Evolutionary conservation across 2,329 filamentous ascomycete genomes (phyloP).

Genomic region (Alternaria triticina): DNA sequence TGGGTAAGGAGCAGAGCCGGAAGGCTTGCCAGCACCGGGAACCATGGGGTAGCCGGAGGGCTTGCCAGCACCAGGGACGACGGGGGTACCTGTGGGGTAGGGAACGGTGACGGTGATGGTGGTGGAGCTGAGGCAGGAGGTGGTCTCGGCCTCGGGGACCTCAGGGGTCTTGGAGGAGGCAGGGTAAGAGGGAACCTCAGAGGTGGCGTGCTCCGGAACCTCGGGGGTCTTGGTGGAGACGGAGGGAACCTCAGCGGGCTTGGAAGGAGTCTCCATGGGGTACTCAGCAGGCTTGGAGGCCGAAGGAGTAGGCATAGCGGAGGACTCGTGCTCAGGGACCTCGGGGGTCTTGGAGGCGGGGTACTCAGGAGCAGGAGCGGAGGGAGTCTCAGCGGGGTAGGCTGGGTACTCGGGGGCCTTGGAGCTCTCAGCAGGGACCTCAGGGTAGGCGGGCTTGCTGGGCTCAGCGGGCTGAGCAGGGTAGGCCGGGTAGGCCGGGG

Average conservation of each 20-base stretch:
- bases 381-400: conserved; percentile 2
- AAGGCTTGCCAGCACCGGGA: conserved; percentile 5
- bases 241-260: conserved; percentile 5
- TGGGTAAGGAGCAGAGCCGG: conserved; percentile 22
- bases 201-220: conserved; percentile 16
- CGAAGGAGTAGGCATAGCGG: conserved; percentile 2
- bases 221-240: conserved; percentile 9
- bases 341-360: conserved; percentile 12
- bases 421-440: not conserved
- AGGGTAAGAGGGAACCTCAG: not conserved
- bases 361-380: conserved; percentile 5
- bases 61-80: not conserved
- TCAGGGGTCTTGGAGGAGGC: conserved; percentile 10
- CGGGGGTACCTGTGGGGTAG: conserved; percentile 43
- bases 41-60: conserved; percentile 40
- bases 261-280: conserved; percentile 8
- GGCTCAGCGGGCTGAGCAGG: conserved; percentile 6
- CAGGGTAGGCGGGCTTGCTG: conserved; percentile 12
- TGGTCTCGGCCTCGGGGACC: conserved; percentile 18
- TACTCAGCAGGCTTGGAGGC: conserved; percentile 1
- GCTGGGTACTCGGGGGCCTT: conserved; percentile 16
- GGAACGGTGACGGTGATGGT: conserved; percentile 54
- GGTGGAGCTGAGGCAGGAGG: conserved; percentile 49
- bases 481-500: conserved; percentile 24
- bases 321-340: conserved; percentile 16